Base-by-base conservation (phyloP, 192 early-diverging fungal genomes). In the Haplosporangium gracile region DNA sequence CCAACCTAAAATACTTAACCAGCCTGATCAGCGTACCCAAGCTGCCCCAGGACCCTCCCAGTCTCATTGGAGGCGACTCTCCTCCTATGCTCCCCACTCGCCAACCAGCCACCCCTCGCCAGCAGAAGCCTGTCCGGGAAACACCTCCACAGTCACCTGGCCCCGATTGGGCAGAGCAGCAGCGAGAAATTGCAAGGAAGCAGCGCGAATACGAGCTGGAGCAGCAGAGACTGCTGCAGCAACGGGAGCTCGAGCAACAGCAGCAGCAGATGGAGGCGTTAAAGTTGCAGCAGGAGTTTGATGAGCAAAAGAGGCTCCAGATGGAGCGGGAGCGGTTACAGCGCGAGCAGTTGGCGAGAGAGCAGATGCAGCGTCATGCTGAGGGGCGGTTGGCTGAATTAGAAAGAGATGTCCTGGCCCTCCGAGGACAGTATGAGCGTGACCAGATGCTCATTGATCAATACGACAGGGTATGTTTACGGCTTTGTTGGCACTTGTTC, bases 1-100 rank as follows among this genome's bases (percentile, higher is more conserved):
- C 94, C 36, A 94, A 94, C 60, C 83, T 98, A 29, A 93, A 93
- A 75, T 98, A 98, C 89, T 87, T 98, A 47, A 97, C 96, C 20
- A 97, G 96, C 63, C 91, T 98, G 55, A 96, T 98, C 72, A 92
- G 89, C 36, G 96, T 98, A 24, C 98, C 97, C 20, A 92, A 92
- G 73, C 88, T 98, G 45, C 90, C 95, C 3, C 91, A 91, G 82
- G 91, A 96, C 71, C 95, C 97, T 70, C 95, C 97, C 60, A 94
- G 95, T 75, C 93, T 99, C 73, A 91, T 97, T 29, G 96, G 94
- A 9, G 87, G 92, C 72, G 90, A 88, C 34, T 91, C 45, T 32
- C 26, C 72, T 34, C 40, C 42, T 73, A 36, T 69, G 20, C 60
- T 81, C 15, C 72, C 73, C 0, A 24, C 80, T 0, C 80, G 80